These are phyloP conservation scores for Fraxinus quadrangulata DNA, from an alignment of 257 asterid genomes.

Conservation along the genomic window DNA sequence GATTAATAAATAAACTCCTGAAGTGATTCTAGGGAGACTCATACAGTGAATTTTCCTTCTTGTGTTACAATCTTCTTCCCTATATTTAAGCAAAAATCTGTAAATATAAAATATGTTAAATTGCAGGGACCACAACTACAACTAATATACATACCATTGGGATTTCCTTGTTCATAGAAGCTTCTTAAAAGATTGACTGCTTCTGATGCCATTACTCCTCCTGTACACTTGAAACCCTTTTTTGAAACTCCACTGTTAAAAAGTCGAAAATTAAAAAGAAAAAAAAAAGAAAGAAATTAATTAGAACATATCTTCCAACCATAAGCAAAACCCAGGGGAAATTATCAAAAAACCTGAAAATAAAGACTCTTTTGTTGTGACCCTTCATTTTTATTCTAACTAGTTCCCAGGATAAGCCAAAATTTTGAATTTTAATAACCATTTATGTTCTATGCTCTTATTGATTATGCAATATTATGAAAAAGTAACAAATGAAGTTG, in stretches of 20 bases:
- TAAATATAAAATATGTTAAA: conserved; percentile 15
- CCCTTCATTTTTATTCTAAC: background rate
- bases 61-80: conserved; percentile 2
- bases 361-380: background rate
- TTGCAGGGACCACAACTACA: conserved; percentile 18
- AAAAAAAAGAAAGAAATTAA: conserved; percentile 4
- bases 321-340: background rate
- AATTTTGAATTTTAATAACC: background rate
- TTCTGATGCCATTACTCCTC: conserved; percentile 82
- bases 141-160: conserved; percentile 49
- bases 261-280: conserved; percentile 4
- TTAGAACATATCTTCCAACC: background rate
- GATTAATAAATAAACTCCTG: conserved; percentile 7
- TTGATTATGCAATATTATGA: conserved; percentile 4
- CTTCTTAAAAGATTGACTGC: conserved; percentile 66
- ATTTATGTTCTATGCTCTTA: background rate
- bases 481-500: conserved; percentile 6
- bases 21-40: background rate
- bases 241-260: conserved; percentile 36
- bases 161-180: conserved; percentile 96
- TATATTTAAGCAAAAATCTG: conserved; percentile 13
- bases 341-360: background rate
- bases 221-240: conserved; percentile 73
- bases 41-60: conserved; percentile 4
- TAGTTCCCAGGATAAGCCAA: background rate